Evolutionary conservation across 169 alveolate genomes (phyloP).

Genomic region (Theileria luwenshuni): DNA sequence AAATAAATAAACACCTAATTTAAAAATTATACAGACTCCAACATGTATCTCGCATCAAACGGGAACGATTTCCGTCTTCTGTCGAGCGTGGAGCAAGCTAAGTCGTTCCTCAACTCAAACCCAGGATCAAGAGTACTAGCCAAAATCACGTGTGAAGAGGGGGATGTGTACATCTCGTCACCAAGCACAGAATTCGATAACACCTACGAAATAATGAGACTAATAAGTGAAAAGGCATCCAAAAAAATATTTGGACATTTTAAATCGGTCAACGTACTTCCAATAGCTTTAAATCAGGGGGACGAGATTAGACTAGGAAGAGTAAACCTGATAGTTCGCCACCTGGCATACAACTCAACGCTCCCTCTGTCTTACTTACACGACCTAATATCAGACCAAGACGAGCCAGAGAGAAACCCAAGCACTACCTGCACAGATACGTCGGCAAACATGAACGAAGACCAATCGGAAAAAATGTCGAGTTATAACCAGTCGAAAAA

Average conservation of each 20-base stretch:
- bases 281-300: slow-evolving; percentile 55
- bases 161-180: slow-evolving; percentile 16
- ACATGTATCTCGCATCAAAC: slow-evolving; percentile 13
- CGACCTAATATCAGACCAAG: slow-evolving; percentile 24
- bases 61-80: slow-evolving; percentile 9
- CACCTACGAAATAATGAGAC: slow-evolving; percentile 11
- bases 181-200: slow-evolving; percentile 17
- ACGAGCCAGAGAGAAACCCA: neutral
- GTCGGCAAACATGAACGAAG: neutral
- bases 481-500: no score
- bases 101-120: slow-evolving; percentile 12
- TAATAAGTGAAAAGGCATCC: slow-evolving; percentile 30
- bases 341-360: slow-evolving; percentile 48
- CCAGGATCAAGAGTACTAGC: neutral
- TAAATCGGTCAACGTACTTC: neutral
- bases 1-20: neutral
- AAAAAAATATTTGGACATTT: slow-evolving; percentile 22
- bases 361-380: slow-evolving; percentile 49
- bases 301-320: slow-evolving; percentile 54
- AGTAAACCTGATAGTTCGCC: slow-evolving; percentile 52
- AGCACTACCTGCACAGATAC: neutral
- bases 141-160: slow-evolving; percentile 20
- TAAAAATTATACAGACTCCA: slow-evolving; percentile 13
- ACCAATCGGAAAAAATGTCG: no score
- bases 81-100: neutral